Evolutionary conservation across 2,329 filamentous ascomycete genomes (phyloP).

Genomic region (Cladobotryum mycophilum): DNA sequence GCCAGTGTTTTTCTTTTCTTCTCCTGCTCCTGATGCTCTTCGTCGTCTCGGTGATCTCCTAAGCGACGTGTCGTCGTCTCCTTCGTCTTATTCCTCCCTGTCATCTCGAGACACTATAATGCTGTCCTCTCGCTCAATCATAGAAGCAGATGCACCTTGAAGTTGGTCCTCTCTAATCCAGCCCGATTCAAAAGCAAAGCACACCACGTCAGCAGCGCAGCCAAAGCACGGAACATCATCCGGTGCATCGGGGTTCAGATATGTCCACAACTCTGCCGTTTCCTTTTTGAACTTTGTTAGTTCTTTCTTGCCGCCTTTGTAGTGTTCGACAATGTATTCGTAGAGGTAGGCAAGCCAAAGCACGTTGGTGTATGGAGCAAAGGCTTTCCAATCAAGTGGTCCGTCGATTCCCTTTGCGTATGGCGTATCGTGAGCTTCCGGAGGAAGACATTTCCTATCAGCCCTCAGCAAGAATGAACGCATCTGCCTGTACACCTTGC

Average conservation of each 20-base stretch:
- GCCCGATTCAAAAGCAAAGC: slow-evolving; percentile 51
- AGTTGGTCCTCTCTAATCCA: slow-evolving; percentile 52
- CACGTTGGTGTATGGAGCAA: slow-evolving; percentile 58
- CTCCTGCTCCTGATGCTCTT: background rate
- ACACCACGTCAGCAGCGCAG: slow-evolving; percentile 50
- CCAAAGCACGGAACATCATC: slow-evolving; percentile 44
- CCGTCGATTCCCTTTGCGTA: slow-evolving; percentile 42
- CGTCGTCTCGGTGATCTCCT: slow-evolving; percentile 20
- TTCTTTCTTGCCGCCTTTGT: slow-evolving; percentile 40
- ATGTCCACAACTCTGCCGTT: slow-evolving; percentile 48
- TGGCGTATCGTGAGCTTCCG: slow-evolving; percentile 39
- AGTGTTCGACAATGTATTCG: slow-evolving; percentile 43
- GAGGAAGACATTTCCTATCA: slow-evolving; percentile 44
- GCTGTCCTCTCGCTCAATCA: slow-evolving; percentile 35
- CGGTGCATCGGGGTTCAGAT: slow-evolving; percentile 47
- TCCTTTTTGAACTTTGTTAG: slow-evolving; percentile 39
- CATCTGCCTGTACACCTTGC: slow-evolving; percentile 57
- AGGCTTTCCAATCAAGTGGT: slow-evolving; percentile 47
- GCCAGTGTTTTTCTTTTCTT: too few relatives aligned
- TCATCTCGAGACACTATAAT: slow-evolving; percentile 31
- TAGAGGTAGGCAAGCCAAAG: slow-evolving; percentile 60
- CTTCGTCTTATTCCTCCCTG: slow-evolving; percentile 1
- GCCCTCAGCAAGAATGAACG: slow-evolving; percentile 49
- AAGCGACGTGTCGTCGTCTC: slow-evolving; percentile 15
- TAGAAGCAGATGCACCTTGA: slow-evolving; percentile 29